Evolutionary conservation across 2,329 filamentous ascomycete genomes (phyloP).

Genomic region (Amesomyces nigricolor): DNA sequence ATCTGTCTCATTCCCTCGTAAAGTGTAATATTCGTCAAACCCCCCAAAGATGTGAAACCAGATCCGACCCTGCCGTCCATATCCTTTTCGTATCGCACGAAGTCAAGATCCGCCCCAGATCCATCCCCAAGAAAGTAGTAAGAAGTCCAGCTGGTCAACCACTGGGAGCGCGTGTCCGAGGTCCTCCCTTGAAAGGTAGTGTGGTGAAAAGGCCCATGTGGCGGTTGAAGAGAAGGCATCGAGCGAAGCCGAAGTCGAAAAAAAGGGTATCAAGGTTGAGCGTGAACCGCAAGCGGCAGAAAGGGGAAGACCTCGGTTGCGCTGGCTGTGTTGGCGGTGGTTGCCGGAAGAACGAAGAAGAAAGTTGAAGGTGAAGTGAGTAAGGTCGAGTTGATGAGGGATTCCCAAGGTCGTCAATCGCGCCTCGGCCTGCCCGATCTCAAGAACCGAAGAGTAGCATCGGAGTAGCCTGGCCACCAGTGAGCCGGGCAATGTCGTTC

Average conservation of each 20-base stretch:
- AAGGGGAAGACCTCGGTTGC: constrained; percentile 4
- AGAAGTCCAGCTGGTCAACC: constrained; percentile 20
- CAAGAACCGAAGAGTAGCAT: constrained; percentile 21
- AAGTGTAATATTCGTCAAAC: background rate
- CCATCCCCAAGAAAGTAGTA: constrained; percentile 5
- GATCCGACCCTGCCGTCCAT: constrained; percentile 15
- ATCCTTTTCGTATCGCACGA: constrained; percentile 2
- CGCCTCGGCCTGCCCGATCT: constrained; percentile 16
- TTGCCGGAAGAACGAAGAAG: constrained; percentile 20
- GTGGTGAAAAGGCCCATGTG: constrained; percentile 7
- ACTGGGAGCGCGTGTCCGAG: background rate
- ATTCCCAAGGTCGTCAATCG: constrained; percentile 2
- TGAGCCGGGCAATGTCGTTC: constrained; percentile 6
- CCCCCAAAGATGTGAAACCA: constrained; percentile 12
- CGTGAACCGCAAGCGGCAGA: constrained; percentile 20
- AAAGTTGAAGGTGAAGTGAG: constrained; percentile 1
- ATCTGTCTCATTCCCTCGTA: constrained; percentile 13
- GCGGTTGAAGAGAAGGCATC: background rate
- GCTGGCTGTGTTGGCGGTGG: background rate
- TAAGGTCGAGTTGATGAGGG: constrained; percentile 3
- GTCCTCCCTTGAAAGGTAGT: constrained; percentile 6
- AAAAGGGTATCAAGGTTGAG: constrained; percentile 19
- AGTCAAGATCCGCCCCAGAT: constrained; percentile 19
- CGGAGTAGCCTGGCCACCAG: constrained; percentile 26
- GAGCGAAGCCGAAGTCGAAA: background rate